Evolutionary conservation across 2,329 filamentous ascomycete species (phyloP).

Genomic region (Paraphaeosphaeria minitans): DNA sequence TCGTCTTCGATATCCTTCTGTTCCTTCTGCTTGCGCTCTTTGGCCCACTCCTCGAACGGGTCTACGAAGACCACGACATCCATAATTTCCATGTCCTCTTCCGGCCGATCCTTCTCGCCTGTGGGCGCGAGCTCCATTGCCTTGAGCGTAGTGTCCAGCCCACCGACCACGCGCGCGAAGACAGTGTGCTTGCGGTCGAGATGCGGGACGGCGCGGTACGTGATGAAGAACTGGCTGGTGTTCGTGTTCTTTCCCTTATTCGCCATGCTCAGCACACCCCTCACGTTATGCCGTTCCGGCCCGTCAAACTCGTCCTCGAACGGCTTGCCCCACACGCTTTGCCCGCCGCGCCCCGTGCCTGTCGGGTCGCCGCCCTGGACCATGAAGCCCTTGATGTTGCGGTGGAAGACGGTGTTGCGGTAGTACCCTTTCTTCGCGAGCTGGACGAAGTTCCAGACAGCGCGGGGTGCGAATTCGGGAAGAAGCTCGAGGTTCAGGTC

Average conservation of each 20-base stretch:
- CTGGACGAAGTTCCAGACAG: conserved; percentile 96
- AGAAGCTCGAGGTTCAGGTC: conserved; percentile 87
- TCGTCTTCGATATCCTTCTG: conserved; percentile 69
- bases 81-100: conserved; percentile 78
- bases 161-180: conserved; percentile 84
- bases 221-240: conserved; percentile 92
- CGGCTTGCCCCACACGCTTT: conserved; percentile 90
- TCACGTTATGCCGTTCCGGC: conserved; percentile 77
- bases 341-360: conserved; percentile 87
- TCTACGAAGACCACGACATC: conserved; percentile 88
- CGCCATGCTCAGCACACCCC: conserved; percentile 89
- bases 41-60: conserved; percentile 92
- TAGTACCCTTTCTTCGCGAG: conserved; percentile 92
- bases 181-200: conserved; percentile 97
- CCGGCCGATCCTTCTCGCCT: conserved; percentile 75
- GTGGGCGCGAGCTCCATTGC: conserved; percentile 78
- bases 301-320: conserved; percentile 95
- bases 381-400: conserved; percentile 97
- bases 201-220: conserved; percentile 82
- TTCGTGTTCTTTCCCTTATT: conserved; percentile 99
- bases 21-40: conserved; percentile 60
- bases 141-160: conserved; percentile 70
- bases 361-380: conserved; percentile 95
- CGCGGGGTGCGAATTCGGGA: conserved; percentile 86
- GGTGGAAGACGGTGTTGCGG: conserved; percentile 80